Conservation (phyloP, 441 rosid genomes). For the Macaranga tanarius region DNA sequence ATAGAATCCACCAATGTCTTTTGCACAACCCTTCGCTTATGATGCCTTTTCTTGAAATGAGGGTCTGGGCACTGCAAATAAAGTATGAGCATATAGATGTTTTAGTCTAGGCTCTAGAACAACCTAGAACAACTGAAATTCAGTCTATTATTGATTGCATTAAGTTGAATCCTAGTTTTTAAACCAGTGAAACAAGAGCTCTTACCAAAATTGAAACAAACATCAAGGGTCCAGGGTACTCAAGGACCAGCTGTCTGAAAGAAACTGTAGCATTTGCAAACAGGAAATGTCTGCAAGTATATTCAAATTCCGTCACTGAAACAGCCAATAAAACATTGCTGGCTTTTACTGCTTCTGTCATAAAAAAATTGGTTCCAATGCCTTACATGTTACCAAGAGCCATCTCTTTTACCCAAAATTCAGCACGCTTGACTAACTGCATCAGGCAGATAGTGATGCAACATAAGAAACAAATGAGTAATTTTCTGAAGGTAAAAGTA, state of each 20-base stretch:
- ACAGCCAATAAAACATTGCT: neutral
- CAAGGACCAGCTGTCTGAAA: conserved; percentile 53
- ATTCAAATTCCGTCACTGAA: conserved; percentile 16
- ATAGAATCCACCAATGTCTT: conserved; percentile 70
- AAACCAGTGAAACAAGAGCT: conserved; percentile 8
- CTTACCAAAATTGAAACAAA: conserved; percentile 86
- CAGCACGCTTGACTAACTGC: conserved; percentile 85
- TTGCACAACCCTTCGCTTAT: conserved; percentile 84
- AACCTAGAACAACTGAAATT: neutral
- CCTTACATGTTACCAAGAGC: conserved; percentile 71
- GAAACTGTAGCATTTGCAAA: conserved; percentile 82
- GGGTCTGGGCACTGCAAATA: conserved; percentile 87
- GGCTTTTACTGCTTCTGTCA: neutral
- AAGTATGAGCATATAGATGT: neutral
- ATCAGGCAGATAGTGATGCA: conserved; percentile 20
- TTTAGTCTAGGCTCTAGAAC: conserved; percentile 7
- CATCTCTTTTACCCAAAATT: conserved; percentile 72
- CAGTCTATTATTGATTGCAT: neutral
- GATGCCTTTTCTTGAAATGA: conserved; percentile 93
- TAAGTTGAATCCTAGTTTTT: conserved; percentile 8
- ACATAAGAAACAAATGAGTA: conserved; percentile 18
- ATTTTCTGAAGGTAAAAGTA: conserved; percentile 7
- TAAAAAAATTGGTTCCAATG: conserved; percentile 20
- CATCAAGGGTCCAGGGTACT: conserved; percentile 78
- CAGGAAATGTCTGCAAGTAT: conserved; percentile 67